Base-by-base conservation (phyloP, 192 early-diverging fungal genomes). In the Entrophospora sp. region DNA sequence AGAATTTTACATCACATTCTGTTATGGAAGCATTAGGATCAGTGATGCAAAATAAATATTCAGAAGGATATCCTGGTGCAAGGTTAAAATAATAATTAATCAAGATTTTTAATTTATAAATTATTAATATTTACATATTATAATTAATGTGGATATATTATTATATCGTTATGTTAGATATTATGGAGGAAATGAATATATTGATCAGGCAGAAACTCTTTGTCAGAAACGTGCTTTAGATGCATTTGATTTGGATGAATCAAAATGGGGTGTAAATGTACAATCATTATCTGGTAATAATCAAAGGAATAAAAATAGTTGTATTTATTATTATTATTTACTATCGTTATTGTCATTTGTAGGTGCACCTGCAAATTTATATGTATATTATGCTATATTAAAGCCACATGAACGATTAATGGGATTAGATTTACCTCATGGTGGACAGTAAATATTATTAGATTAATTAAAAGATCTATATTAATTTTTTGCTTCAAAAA, bases 21-120 rank as follows among this genome's bases (percentile, higher is more conserved):
- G 97, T 97, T 44, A 94, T 96, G 91, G 86, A 93, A 40, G 92
- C 92, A 10, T 83, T 99, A 49, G 97, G 97, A 24, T 96, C 94
- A 9, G 86, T 96, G 34, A 93, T 99, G 88, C 95, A 97, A 77
- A 99, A 99, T 88, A 99, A 99, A 81, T 98, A 98, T 81, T 95
- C 93, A 24, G 96, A 96, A 78, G 96, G 94, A 34, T 96, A 98
- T 82, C 91, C 92, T 8, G 89, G 89, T 30, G 93, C 94, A 22
- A 88, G 94, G 74, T 83, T 73, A 10, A 8, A 40, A 42, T 31
- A 63, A 32, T 0, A 44, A 27, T 8, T 31, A 4, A 12, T 13
- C 9, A 55, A 6, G 16, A 5, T 22, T 42, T 20, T 64, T 40
- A 5, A 8, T 27, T 40, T 43, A 60, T 24, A 16, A 5, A 2